These are phyloP conservation scores for Neurospora sp. DNA, from an alignment of 495 filamentous ascomycete genomes.

Conservation along the genomic window DNA sequence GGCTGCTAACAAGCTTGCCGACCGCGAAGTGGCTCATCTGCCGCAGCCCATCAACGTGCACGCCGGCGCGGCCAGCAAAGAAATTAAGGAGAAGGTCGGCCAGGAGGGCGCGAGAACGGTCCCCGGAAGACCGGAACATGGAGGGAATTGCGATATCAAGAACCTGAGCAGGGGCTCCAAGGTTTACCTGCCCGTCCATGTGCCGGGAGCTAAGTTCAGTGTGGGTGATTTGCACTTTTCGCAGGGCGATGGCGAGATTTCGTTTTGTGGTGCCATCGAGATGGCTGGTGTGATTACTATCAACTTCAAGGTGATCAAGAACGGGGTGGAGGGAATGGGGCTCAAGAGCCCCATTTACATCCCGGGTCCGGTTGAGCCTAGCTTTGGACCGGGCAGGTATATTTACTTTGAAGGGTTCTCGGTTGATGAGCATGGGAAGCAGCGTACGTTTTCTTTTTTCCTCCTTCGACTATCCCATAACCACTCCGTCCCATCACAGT, in stretches of 20 bases:
- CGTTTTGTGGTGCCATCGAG: constrained; percentile 93
- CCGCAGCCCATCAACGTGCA: constrained; percentile 64
- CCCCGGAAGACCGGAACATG: constrained; percentile 62
- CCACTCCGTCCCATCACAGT: no score
- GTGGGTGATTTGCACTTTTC: constrained; percentile 91
- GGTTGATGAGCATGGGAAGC: constrained; percentile 84
- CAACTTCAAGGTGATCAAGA: constrained; percentile 82
- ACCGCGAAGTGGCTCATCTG: constrained; percentile 71
- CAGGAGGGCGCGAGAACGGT: constrained; percentile 84
- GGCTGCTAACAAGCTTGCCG: constrained; percentile 46
- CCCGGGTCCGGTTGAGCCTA: constrained; percentile 84
- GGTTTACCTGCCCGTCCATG: constrained; percentile 77
- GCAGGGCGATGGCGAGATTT: constrained; percentile 89
- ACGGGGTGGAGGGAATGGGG: constrained; percentile 63
- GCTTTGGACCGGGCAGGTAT: constrained; percentile 76
- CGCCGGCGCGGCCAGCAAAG: constrained; percentile 53
- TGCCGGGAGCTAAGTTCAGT: constrained; percentile 81
- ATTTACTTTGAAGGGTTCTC: constrained; percentile 94
- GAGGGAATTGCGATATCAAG: constrained; percentile 82
- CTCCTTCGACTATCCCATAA: no score
- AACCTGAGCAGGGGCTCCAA: constrained; percentile 66
- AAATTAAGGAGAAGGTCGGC: constrained; percentile 63
- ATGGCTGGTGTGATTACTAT: constrained; percentile 92
- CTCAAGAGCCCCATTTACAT: constrained; percentile 85
- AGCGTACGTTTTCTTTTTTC: constrained; percentile 33